Conservation (phyloP, 148 eudicot genomes). For the Salicornia ramosissima region DNA sequence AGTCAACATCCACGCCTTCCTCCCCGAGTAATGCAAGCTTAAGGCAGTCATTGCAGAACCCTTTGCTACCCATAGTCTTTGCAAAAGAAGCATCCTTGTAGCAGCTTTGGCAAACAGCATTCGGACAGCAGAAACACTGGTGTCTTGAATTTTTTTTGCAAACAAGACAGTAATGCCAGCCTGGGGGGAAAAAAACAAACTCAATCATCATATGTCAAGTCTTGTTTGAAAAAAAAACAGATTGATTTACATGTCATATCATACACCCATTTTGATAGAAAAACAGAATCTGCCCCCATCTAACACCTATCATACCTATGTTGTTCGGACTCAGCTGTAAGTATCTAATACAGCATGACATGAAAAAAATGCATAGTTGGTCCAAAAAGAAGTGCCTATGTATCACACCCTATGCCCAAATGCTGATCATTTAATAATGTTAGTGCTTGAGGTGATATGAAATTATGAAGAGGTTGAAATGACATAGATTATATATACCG, state of each 20-base stretch:
- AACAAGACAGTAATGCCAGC: conserved; percentile 55
- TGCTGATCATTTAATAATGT: too few species aligned
- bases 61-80: conserved; percentile 42
- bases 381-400: not conserved
- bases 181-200: conserved; percentile 31
- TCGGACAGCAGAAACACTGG: conserved; percentile 65
- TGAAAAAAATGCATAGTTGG: not conserved
- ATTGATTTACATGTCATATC: not conserved
- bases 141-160: conserved; percentile 42
- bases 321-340: not conserved
- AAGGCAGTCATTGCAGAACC: conserved; percentile 71
- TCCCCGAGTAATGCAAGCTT: conserved; percentile 78
- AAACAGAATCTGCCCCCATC: not conserved
- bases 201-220: conserved; percentile 18
- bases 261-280: not conserved
- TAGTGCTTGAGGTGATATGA: too few species aligned
- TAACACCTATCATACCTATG: not conserved
- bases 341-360: not conserved
- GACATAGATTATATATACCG: too few species aligned
- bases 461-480: too few species aligned
- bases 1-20: conserved; percentile 54
- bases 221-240: not conserved
- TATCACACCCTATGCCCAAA: too few species aligned
- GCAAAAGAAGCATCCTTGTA: conserved; percentile 37
- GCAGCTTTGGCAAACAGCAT: conserved; percentile 63